Percentiles rank a stretch among this genome's conserved stretches.
Evolutionary conservation across 495 filamentous ascomycete species (phyloP).

Genomic region (Annulohypoxylon bovei): DNA sequence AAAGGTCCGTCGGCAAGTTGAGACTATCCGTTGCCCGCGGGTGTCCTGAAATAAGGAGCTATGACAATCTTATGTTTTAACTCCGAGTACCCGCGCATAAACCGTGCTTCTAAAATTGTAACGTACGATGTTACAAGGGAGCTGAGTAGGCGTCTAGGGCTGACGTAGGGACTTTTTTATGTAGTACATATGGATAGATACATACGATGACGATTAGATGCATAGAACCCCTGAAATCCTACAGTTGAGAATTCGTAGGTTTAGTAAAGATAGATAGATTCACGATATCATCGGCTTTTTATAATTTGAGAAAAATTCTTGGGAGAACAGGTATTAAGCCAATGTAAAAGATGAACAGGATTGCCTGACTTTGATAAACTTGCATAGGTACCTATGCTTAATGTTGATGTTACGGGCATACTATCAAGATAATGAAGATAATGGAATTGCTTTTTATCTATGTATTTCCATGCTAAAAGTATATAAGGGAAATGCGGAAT

Average conservation of each 20-base stretch:
- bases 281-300: not conserved
- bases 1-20: constrained; percentile 17
- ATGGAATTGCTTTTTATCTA: not conserved
- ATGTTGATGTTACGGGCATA: not conserved
- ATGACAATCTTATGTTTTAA: not conserved
- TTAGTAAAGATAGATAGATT: not conserved
- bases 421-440: not conserved
- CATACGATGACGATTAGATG: constrained; percentile 3
- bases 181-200: not conserved
- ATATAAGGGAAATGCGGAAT: not conserved
- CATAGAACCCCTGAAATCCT: not conserved
- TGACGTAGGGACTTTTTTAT: constrained; percentile 23
- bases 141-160: constrained; percentile 4
- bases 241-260: not conserved
- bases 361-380: constrained; percentile 3
- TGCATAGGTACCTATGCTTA: not conserved
- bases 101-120: not conserved
- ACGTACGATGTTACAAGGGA: not conserved
- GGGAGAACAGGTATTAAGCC: not conserved
- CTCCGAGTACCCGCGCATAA: not conserved
- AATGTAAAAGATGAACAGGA: not conserved
- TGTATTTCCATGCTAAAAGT: not conserved
- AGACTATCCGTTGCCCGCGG: constrained; percentile 14
- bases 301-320: not conserved
- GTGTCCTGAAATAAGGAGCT: not conserved